A percentile compares a stretch with the other conserved stretches of the same genome.
These are phyloP conservation scores for Alternaria ethzedia DNA, from an alignment of 2,329 filamentous ascomycete genomes.

Conservation along the genomic window DNA sequence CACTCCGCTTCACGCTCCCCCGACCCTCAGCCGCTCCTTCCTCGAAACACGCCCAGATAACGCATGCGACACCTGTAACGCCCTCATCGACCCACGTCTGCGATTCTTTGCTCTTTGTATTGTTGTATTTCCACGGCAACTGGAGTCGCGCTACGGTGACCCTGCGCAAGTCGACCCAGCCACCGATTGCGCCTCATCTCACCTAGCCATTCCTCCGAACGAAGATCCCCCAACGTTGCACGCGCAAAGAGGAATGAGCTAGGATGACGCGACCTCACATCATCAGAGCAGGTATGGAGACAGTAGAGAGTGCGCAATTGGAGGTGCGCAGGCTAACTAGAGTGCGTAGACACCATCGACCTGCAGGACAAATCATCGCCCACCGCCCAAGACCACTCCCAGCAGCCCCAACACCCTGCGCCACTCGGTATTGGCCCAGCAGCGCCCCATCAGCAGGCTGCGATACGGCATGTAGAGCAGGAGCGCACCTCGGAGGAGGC, in stretches of 20 bases:
- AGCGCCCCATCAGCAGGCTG: conserved; percentile 84
- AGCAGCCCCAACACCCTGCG: conserved; percentile 59
- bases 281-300: conserved; percentile 59
- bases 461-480: conserved; percentile 79
- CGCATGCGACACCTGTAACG: conserved; percentile 23
- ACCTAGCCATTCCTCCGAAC: conserved; percentile 28
- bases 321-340: conserved; percentile 30
- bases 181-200: conserved; percentile 36
- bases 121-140: conserved; percentile 1
- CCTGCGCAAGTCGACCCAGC: conserved; percentile 28
- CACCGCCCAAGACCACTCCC: conserved; percentile 81
- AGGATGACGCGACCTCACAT: conserved; percentile 63
- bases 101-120: conserved; percentile 10
- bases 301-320: neutral
- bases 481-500: conserved; percentile 76
- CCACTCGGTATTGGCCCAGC: conserved; percentile 62
- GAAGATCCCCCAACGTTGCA: conserved; percentile 5
- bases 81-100: conserved; percentile 20
- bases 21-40: conserved; percentile 20
- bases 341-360: conserved; percentile 82
- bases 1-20: neutral
- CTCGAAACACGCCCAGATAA: conserved; percentile 5
- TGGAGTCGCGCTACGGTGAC: conserved; percentile 8
- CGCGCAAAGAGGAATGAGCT: conserved; percentile 41
- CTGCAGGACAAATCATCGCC: conserved; percentile 84